Percentiles rank a stretch among this genome's conserved stretches.
Evolutionary conservation across 2,329 filamentous ascomycete species (phyloP).

Genomic region (Capronia americana): DNA sequence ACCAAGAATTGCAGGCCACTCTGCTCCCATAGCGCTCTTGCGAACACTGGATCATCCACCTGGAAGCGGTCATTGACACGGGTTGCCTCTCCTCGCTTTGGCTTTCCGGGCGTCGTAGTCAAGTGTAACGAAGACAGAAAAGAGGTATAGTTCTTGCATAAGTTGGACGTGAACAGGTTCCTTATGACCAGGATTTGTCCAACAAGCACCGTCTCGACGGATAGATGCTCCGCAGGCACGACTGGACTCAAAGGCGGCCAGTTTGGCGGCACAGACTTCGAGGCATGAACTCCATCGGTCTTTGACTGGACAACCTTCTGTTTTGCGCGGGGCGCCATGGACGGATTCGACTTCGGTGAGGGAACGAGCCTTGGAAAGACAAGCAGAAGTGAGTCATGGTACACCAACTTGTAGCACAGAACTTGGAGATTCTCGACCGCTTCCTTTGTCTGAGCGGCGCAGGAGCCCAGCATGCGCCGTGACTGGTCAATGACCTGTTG

Average conservation of each 20-base stretch:
- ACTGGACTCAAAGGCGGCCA: conserved; percentile 77
- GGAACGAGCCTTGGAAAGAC: not conserved
- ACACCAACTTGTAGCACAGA: not conserved
- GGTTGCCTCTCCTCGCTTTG: conserved; percentile 79
- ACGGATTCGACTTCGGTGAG: not conserved
- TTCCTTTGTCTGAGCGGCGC: not conserved
- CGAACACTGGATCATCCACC: conserved; percentile 76
- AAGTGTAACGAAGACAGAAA: conserved; percentile 75
- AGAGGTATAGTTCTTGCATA: conserved; percentile 77
- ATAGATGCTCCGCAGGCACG: conserved; percentile 69
- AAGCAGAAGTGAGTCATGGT: conserved; percentile 3
- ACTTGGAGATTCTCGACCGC: not conserved
- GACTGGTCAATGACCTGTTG: not conserved
- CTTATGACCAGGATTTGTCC: conserved; percentile 75
- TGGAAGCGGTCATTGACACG: conserved; percentile 91
- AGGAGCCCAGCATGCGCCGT: not conserved
- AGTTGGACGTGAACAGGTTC: conserved; percentile 74
- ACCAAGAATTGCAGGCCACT: conserved; percentile 74
- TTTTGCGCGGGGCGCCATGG: conserved; percentile 32
- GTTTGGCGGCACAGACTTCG: conserved; percentile 52
- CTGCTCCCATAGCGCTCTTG: conserved; percentile 74
- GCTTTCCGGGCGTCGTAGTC: conserved; percentile 76
- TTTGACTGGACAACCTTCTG: conserved; percentile 19
- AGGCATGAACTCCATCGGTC: conserved; percentile 6
- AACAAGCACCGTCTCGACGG: conserved; percentile 62